Evolutionary conservation across 2,329 filamentous ascomycete genomes (phyloP), one percentile per base, ranked within the genome.

Genomic region (Thelonectria blattea): DNA sequence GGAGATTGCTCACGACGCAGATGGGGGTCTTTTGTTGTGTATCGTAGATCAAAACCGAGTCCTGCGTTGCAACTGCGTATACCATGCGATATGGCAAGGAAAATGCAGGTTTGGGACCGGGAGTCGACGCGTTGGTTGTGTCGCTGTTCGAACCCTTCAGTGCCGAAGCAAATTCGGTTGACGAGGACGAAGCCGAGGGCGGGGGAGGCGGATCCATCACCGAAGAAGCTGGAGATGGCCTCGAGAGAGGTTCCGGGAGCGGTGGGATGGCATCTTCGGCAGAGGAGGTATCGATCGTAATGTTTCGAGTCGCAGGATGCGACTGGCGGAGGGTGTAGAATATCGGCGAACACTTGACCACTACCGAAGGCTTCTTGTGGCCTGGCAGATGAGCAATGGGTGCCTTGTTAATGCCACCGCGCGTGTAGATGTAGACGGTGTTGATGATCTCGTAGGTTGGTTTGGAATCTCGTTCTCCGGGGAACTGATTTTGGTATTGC

Each of bases 361-460:
- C 95, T 11, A 99, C 92, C 0, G 95, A 98, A 0, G 95, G 95
- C 76, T 99, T 99, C 81, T 97, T 99, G 77, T 98, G 94, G 2
- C 95, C 95, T 0, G 95, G 95, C 7, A 99, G 83, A 76, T 98
- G 95, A 7, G 94, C 93, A 58, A 98, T 91, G 2, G 95, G 95
- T 1, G 95, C 93, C 74, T 96, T 97, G 79, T 97, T 98, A 72
- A 99, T 92, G 22, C 95, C 95, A 30, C 93, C 95, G 69, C 95
- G 85, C 0, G 94, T 97, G 76, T 99, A 99, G 55, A 99, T 95
- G 77, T 99, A 99, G 20, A 99, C 96, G 0, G 95, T 99, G 73
- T 99, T 99, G 69, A 91, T 93, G 52, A 97, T 85, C 67, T 99
- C 94, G 68, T 95, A 94, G 1, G 85, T 85, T 0, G 87, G 84